Evolutionary conservation across 129 eudicot species (phyloP).

Genomic region (Heracleum sosnowskyi): DNA sequence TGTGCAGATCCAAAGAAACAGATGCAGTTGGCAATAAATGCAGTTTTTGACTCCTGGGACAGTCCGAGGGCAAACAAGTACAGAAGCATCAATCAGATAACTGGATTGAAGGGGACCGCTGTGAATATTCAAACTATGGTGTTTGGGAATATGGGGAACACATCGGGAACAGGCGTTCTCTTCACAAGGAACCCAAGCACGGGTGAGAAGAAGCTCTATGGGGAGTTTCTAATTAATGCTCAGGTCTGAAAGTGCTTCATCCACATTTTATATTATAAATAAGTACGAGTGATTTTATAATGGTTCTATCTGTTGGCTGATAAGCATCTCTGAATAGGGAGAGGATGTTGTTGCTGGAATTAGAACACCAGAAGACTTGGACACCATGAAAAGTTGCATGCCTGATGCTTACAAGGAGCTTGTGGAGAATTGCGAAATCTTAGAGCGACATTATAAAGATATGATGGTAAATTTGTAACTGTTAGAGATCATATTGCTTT

Average conservation of each 20-base stretch:
- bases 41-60: conserved; percentile 98
- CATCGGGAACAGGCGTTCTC: conserved; percentile 97
- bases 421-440: conserved; percentile 86
- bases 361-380: conserved; percentile 89
- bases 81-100: conserved; percentile 83
- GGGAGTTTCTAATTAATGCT: conserved; percentile 91
- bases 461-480: conserved; percentile 61
- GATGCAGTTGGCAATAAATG: conserved; percentile 73
- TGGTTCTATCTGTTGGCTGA: conserved; percentile 21
- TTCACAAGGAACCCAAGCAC: conserved; percentile 99
- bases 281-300: not conserved
- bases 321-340: conserved; percentile 51
- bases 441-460: conserved; percentile 88
- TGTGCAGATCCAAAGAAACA: conserved; percentile 77
- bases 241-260: conserved; percentile 42
- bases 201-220: conserved; percentile 91
- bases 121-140: conserved; percentile 97
- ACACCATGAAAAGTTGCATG: conserved; percentile 74
- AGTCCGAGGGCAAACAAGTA: conserved; percentile 92
- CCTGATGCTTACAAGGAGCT: conserved; percentile 93
- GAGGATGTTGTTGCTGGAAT: conserved; percentile 99
- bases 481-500: not conserved
- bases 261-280: not conserved
- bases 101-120: conserved; percentile 89
- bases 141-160: conserved; percentile 97